These are phyloP conservation scores for Scutellaria galericulata DNA, from an alignment of 257 asterid species.

Conservation along the genomic window DNA sequence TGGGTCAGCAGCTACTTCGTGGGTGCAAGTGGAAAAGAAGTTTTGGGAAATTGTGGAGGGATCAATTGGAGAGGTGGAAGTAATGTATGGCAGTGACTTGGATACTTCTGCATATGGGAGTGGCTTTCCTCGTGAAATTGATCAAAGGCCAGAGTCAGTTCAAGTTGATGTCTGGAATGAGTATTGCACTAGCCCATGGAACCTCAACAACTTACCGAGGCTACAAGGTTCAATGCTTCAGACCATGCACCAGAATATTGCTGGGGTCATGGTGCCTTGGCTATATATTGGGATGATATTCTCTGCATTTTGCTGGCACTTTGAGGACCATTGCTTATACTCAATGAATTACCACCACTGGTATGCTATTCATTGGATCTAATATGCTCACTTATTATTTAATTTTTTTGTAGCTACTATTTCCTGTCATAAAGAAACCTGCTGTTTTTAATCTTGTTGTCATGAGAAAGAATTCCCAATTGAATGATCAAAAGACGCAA, in stretches of 20 bases:
- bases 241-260: conserved; percentile 85
- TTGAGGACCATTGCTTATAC: conserved; percentile 97
- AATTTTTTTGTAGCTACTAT: conserved; percentile 15
- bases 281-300: conserved; percentile 90
- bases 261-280: conserved; percentile 99
- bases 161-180: conserved; percentile 76
- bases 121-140: conserved; percentile 80
- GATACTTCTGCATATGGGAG: conserved; percentile 91
- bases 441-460: background rate
- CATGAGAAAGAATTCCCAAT: conserved; percentile 13
- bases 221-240: conserved; percentile 89
- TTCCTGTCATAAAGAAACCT: background rate
- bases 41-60: conserved; percentile 98
- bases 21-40: conserved; percentile 80
- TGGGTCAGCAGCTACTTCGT: conserved; percentile 71
- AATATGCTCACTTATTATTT: conserved; percentile 24
- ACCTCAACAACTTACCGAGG: conserved; percentile 92
- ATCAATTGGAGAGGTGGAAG: conserved; percentile 87
- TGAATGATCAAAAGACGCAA: conserved; percentile 22
- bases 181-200: conserved; percentile 88
- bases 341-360: conserved; percentile 98
- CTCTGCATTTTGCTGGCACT: conserved; percentile 98
- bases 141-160: conserved; percentile 55
- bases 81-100: conserved; percentile 93
- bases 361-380: conserved; percentile 47